phyloP scores from a whole-genome alignment of 2,329 filamentous ascomycete species.

The Chaetoscypha palmicola region DNA sequence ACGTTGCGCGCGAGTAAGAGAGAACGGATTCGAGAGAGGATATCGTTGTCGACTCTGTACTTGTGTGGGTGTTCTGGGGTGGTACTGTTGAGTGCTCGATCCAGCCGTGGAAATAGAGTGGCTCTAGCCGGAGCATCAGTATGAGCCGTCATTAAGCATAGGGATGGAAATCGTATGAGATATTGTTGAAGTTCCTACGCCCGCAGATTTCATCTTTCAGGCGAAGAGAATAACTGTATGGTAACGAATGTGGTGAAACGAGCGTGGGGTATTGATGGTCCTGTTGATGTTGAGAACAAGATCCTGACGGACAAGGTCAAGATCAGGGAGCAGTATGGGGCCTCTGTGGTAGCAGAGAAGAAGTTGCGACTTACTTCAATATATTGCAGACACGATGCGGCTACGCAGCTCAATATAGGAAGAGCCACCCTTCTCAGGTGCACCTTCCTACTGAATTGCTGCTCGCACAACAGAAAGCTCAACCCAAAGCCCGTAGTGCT shows the following conservation, averaged over 20 bases:
- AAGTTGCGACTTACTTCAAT: no score
- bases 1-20: constrained; percentile 24
- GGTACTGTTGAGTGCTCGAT: constrained; percentile 18
- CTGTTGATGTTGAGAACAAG: constrained; percentile 2
- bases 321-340: no score
- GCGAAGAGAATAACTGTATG: constrained; percentile 5
- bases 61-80: constrained; percentile 21
- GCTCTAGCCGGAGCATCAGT: constrained; percentile 12
- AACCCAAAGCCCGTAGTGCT: no score
- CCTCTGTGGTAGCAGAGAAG: no score
- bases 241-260: constrained; percentile 11
- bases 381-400: no score
- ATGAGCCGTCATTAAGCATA: constrained; percentile 18
- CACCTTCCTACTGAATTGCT: no score
- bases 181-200: not conserved
- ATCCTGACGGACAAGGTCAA: no score
- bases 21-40: constrained; percentile 25
- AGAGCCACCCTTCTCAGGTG: no score
- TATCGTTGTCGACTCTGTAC: constrained; percentile 25
- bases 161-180: not conserved
- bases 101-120: constrained; percentile 12
- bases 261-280: not conserved
- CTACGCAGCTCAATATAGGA: no score
- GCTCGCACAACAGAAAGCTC: no score
- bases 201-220: not conserved